phyloP scores from a whole-genome alignment of 2,329 filamentous ascomycete species.

The Cadophora sp. region DNA sequence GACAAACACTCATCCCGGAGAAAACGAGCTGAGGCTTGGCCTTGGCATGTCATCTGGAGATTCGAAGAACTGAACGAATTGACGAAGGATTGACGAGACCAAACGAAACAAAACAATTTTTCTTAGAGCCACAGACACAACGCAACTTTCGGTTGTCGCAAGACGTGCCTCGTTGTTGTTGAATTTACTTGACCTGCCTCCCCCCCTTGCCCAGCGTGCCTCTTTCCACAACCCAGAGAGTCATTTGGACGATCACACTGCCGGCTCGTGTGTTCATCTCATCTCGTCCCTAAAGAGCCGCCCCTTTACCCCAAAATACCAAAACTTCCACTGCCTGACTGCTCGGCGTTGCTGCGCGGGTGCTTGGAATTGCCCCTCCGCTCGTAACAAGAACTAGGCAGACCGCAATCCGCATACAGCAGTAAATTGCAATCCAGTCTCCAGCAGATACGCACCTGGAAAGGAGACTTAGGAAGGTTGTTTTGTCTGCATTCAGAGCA shows the following conservation, averaged over 20 bases:
- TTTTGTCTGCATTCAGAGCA: conserved; percentile 14
- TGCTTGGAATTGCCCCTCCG: conserved; percentile 4
- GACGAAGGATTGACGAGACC: background rate
- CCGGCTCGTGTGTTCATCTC: conserved; percentile 17
- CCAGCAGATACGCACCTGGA: background rate
- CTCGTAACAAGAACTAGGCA: conserved; percentile 4
- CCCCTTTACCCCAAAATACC: conserved; percentile 8
- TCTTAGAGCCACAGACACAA: background rate
- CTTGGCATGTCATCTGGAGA: background rate
- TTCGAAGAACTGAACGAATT: background rate
- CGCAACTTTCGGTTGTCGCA: background rate
- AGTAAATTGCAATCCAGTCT: conserved; percentile 1
- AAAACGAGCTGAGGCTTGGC: background rate
- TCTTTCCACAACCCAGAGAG: conserved; percentile 12
- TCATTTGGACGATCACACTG: conserved; percentile 17
- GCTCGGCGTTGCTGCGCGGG: background rate
- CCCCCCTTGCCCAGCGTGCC: background rate
- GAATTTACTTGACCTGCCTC: background rate
- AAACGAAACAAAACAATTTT: background rate
- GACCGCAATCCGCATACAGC: background rate
- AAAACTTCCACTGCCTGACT: background rate
- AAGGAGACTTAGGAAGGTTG: background rate
- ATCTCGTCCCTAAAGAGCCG: conserved; percentile 16
- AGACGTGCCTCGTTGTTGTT: background rate
- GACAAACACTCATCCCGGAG: conserved; percentile 7